Base-by-base conservation (phyloP, 2,329 filamentous ascomycete genomes). In the Dendryphion nanum region DNA sequence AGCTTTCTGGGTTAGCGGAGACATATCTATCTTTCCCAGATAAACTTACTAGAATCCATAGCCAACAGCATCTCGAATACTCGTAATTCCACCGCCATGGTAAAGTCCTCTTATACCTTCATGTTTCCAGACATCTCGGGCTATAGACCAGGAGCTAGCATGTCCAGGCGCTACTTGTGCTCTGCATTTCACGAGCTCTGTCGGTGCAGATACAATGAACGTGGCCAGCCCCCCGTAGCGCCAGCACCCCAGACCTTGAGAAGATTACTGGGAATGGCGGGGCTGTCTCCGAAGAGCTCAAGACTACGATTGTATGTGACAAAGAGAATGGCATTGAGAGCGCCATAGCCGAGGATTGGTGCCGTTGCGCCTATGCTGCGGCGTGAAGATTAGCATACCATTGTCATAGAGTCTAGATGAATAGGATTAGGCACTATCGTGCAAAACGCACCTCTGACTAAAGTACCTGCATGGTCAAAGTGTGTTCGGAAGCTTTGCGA, bases 241-340 rank as follows among this genome's bases (percentile, higher is more conserved):
- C 91, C 91, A 13, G 90, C 89, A 7, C 84, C 47, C 81, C 86
- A 96, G 13, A 85, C 82, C 24, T 83, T 82, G 61, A 74, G 75
- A 4, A 89, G 73, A 40, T 74, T 77, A 53, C 56, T 38, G 2
- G 59, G 54, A 10, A 45, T 40, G 12, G 7, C 68, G 5, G 73
- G 69, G 19, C 72, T 68, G 13, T 59, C 65, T 36, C 59, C 49
- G 18, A 96, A 70, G 13, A 81, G 64, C 16, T 73, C 72, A 54
- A 91, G 79, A n/a, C 83, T 83, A 41, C 87, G 85, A 63, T 95
- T 95, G 71, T 96, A 97, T 2, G 86, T 83, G 51, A 91, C 81
- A 67, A 95, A 96, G 15, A 96, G 81, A 13, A 96, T 72, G 26
- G 89, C 89, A 61, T 96, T 96, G 44, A 97, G 77, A 15, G 87